phyloP scores from a whole-genome alignment of 2,329 filamentous ascomycete genomes.

The Mollisia scopiformis region DNA sequence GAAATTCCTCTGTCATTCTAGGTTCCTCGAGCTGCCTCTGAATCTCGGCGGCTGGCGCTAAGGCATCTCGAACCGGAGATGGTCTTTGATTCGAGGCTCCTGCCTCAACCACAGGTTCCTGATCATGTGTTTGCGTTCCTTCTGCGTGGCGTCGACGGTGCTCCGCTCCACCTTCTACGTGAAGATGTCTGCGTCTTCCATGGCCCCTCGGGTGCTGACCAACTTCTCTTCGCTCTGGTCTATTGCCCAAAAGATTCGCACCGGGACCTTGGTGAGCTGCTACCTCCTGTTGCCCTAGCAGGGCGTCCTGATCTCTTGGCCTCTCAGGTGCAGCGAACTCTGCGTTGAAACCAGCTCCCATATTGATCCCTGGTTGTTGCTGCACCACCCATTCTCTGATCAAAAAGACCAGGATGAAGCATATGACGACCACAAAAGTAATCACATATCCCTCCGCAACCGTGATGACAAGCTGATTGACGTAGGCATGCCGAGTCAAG shows the following conservation, averaged over 20 bases:
- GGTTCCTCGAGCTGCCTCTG: conserved; percentile 32
- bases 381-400: conserved; percentile 98
- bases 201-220: conserved; percentile 28
- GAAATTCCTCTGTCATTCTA: conserved; percentile 44
- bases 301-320: conserved; percentile 21
- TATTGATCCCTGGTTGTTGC: conserved; percentile 90
- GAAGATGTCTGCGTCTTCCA: conserved; percentile 26
- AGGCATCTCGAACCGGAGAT: conserved; percentile 26
- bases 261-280: background rate
- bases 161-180: conserved; percentile 20
- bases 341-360: conserved; percentile 60
- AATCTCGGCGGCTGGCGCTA: conserved; percentile 33
- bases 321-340: conserved; percentile 57
- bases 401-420: conserved; percentile 94
- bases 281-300: conserved; percentile 21
- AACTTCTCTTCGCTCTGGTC: conserved; percentile 13
- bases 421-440: conserved; percentile 86
- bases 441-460: conserved; percentile 93
- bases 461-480: conserved; percentile 82
- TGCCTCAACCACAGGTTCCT: conserved; percentile 7
- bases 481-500: conserved; percentile 67
- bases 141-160: background rate
- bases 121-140: background rate
- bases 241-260: background rate
- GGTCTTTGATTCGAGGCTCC: conserved; percentile 18